phyloP scores from a whole-genome alignment of 768 basidiomycete species.

The Tephrocybe sp. region DNA sequence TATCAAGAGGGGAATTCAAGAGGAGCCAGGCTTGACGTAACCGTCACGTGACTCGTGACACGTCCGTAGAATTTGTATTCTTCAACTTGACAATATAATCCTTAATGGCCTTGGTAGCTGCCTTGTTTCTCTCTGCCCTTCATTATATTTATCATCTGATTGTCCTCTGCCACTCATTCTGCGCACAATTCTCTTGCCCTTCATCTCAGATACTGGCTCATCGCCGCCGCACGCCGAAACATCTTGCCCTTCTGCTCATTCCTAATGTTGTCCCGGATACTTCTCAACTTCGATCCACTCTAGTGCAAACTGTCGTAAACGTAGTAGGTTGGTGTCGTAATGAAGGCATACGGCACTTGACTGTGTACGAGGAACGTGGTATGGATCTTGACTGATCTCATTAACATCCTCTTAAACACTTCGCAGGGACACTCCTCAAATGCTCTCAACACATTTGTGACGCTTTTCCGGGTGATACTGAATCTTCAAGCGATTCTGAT shows the following conservation, averaged over 20 bases:
- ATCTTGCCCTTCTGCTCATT: slow-evolving; percentile 65
- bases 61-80: slow-evolving; percentile 1
- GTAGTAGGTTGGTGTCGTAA: slow-evolving; percentile 60
- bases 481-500: slow-evolving; percentile 39
- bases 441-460: slow-evolving; percentile 41
- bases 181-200: slow-evolving; percentile 31
- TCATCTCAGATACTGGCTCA: slow-evolving; percentile 43
- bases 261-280: slow-evolving; percentile 34
- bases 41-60: neutral
- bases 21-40: slow-evolving; percentile 38
- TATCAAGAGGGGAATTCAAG: slow-evolving; percentile 80
- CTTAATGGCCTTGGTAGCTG: slow-evolving; percentile 46
- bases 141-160: slow-evolving; percentile 55
- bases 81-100: neutral
- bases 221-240: slow-evolving; percentile 59
- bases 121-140: slow-evolving; percentile 48
- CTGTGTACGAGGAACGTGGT: slow-evolving; percentile 75
- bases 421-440: slow-evolving; percentile 38
- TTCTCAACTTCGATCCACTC: slow-evolving; percentile 35
- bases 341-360: slow-evolving; percentile 61
- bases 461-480: slow-evolving; percentile 15
- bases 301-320: slow-evolving; percentile 53
- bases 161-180: slow-evolving; percentile 38
- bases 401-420: neutral
- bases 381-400: slow-evolving; percentile 19